Conservation (phyloP, 208 protist species). For the Acanthamoeba quina region DNA sequence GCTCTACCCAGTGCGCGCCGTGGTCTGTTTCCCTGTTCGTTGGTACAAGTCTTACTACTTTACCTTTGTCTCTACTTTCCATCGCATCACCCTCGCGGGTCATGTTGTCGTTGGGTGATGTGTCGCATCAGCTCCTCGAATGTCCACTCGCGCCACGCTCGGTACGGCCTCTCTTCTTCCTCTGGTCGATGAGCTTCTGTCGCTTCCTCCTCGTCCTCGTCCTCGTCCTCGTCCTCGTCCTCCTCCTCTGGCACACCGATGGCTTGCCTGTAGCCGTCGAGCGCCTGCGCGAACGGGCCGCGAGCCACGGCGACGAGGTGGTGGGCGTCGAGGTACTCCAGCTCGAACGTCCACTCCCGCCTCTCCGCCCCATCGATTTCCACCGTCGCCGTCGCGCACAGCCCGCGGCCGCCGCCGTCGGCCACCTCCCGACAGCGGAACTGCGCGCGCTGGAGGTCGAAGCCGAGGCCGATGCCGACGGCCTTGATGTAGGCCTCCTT, state of each 20-base stretch:
- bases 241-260: background rate
- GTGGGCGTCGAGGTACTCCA: conserved; percentile 21
- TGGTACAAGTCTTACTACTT: background rate
- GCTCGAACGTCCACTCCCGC: conserved; percentile 59
- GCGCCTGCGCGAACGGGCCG: conserved; percentile 58
- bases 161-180: background rate
- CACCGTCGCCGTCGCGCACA: background rate
- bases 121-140: conserved; percentile 16
- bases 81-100: background rate
- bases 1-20: background rate
- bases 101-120: conserved; percentile 5
- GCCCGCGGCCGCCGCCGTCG: background rate
- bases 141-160: conserved; percentile 50
- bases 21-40: background rate
- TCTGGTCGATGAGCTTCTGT: no score
- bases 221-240: no score
- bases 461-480: conserved; percentile 52
- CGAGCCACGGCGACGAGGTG: conserved; percentile 61
- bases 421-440: background rate
- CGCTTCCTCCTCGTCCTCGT: background rate
- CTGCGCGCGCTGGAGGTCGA: conserved; percentile 56
- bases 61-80: background rate
- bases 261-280: background rate
- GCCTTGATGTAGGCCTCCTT: conserved; percentile 76
- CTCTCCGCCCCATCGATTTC: conserved; percentile 22